A percentile compares a stretch with the other conserved stretches of the same genome.
Evolutionary conservation across 129 eudicot genomes (phyloP).

Genomic region (Flaveria sonorensis): DNA sequence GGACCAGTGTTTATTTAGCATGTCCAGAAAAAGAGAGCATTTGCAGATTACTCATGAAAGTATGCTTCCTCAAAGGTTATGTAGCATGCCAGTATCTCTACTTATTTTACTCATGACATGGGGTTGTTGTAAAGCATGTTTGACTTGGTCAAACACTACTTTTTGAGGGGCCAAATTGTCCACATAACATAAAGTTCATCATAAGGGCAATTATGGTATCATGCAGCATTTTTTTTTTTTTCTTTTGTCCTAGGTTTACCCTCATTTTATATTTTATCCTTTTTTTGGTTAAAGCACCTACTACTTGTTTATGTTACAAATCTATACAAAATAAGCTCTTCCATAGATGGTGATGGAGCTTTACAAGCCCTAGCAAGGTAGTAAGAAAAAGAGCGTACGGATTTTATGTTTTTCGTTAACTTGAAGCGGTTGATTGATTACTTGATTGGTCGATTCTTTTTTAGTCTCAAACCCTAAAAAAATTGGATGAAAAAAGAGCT

Average conservation of each 20-base stretch:
- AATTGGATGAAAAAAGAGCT: no score
- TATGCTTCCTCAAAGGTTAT: constrained; percentile 40
- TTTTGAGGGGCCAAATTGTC: constrained; percentile 29
- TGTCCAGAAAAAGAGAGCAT: constrained; percentile 31
- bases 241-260: constrained; percentile 4
- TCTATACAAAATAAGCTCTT: no score
- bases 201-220: neutral
- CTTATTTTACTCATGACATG: constrained; percentile 35
- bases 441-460: neutral
- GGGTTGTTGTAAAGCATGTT: constrained; percentile 43
- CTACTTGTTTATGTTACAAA: no score
- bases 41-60: constrained; percentile 41
- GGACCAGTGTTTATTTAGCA: constrained; percentile 21
- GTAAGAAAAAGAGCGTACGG: neutral
- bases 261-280: neutral
- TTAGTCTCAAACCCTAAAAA: neutral
- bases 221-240: neutral
- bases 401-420: neutral
- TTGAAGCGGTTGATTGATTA: neutral
- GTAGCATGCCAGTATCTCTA: constrained; percentile 39
- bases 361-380: no score
- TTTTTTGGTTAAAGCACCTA: no score
- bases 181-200: constrained; percentile 2
- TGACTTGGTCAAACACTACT: constrained; percentile 33
- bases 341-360: neutral